These are phyloP conservation scores for Nitzschia sp. DNA, from an alignment of 108 stramenopile species.

Conservation along the genomic window DNA sequence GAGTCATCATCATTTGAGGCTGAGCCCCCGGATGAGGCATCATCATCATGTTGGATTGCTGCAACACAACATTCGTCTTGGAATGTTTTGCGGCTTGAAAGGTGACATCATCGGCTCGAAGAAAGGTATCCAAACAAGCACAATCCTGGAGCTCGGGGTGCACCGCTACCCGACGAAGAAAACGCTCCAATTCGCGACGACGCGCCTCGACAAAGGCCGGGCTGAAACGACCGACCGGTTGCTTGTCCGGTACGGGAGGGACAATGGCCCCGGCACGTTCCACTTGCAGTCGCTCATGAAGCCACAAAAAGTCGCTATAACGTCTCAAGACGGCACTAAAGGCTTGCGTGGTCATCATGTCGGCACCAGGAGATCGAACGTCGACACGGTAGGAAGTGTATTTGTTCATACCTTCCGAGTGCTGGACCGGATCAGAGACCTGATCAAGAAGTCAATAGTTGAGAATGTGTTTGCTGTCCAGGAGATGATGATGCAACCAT, in stretches of 20 bases:
- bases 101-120: constrained; percentile 88
- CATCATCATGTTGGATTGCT: constrained; percentile 28
- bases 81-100: constrained; percentile 80
- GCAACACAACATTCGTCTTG: constrained; percentile 38
- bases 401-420: constrained; percentile 87
- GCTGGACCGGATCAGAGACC: constrained; percentile 91
- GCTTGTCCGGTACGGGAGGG: constrained; percentile 97
- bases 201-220: constrained; percentile 91
- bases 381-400: constrained; percentile 91
- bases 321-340: constrained; percentile 89
- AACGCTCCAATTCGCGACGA: constrained; percentile 81
- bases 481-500: too few species aligned
- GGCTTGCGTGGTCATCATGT: constrained; percentile 46
- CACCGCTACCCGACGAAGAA: constrained; percentile 83
- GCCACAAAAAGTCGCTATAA: constrained; percentile 97
- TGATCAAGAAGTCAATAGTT: constrained; percentile 6
- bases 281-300: constrained; percentile 82
- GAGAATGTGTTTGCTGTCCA: neutral
- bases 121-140: constrained; percentile 81
- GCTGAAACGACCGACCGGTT: constrained; percentile 89
- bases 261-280: constrained; percentile 93
- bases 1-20: constrained; percentile 28
- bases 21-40: constrained; percentile 4
- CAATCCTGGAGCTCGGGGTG: constrained; percentile 90
- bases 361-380: constrained; percentile 66